Conservation (phyloP, 2,329 filamentous ascomycete species). For the Cyanodermella asteris region DNA sequence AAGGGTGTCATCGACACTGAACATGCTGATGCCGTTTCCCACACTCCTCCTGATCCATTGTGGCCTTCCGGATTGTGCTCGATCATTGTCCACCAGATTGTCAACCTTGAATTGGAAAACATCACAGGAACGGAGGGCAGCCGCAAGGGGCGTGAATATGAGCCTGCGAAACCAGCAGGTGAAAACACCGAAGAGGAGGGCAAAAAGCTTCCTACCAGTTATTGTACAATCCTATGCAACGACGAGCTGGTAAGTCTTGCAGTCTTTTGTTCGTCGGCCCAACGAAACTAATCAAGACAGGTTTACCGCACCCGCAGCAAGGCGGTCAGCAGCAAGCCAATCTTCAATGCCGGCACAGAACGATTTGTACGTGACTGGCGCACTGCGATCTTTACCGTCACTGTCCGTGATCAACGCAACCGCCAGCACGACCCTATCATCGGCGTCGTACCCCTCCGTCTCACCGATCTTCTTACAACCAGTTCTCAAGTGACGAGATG, state of each 20-base stretch:
- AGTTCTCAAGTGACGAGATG: conserved; percentile 72
- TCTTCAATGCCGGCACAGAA: conserved; percentile 93
- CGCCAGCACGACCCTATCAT: conserved; percentile 87
- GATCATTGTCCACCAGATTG: conserved; percentile 79
- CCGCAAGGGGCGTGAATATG: conserved; percentile 65
- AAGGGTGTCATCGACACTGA: conserved; percentile 52
- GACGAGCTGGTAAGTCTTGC: conserved; percentile 44
- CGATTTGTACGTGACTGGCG: conserved; percentile 86
- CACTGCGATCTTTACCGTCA: conserved; percentile 64
- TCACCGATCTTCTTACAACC: conserved; percentile 72
- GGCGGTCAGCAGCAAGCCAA: conserved; percentile 80
- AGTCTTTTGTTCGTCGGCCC: conserved; percentile 1
- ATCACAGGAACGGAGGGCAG: conserved; percentile 68
- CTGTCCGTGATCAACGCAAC: conserved; percentile 72
- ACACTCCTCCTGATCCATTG: conserved; percentile 84
- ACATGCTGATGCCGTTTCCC: conserved; percentile 64
- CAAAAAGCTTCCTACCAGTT: conserved; percentile 63
- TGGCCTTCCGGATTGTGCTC: conserved; percentile 85
- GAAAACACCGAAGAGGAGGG: conserved; percentile 71
- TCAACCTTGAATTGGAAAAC: conserved; percentile 80
- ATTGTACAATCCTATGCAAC: conserved; percentile 80
- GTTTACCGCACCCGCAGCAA: conserved; percentile 89
- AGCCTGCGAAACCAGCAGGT: conserved; percentile 66
- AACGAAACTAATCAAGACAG: conserved; percentile 13
- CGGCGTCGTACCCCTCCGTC: conserved; percentile 70